These are phyloP conservation scores for Fraxinus greggii DNA, from an alignment of 305 asterid species.

Conservation along the genomic window DNA sequence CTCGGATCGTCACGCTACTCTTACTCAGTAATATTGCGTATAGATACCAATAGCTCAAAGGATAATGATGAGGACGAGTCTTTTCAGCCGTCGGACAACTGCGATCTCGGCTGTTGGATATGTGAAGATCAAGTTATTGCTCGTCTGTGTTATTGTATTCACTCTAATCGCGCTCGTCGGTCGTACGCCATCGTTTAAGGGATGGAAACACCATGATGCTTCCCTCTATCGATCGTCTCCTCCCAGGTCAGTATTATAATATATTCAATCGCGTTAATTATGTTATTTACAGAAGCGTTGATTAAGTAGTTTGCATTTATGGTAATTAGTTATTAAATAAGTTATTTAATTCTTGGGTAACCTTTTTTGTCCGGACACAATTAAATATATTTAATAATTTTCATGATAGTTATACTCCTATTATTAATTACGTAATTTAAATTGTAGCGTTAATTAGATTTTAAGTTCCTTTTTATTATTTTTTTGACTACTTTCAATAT, in stretches of 20 bases:
- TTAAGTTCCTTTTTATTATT: not conserved
- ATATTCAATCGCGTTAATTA: slow-evolving; percentile 2
- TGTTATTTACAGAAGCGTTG: not conserved
- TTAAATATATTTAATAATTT: not conserved
- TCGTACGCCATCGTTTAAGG: slow-evolving; percentile 51
- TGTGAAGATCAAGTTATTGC: slow-evolving; percentile 54
- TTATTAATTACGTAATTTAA: not conserved
- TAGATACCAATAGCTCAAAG: not conserved
- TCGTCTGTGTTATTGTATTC: slow-evolving; percentile 41
- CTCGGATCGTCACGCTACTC: slow-evolving; percentile 33
- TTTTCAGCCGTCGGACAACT: slow-evolving; percentile 65
- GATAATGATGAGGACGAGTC: slow-evolving; percentile 46
- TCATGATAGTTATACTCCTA: not conserved
- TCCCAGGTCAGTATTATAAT: slow-evolving; percentile 36
- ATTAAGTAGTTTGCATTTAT: slow-evolving; percentile 18
- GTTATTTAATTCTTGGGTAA: not conserved
- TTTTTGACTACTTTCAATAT: not conserved
- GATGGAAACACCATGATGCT: slow-evolving; percentile 45
- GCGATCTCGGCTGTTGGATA: slow-evolving; percentile 59
- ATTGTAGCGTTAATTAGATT: not conserved
- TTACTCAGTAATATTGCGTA: slow-evolving; percentile 13
- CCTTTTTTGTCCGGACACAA: not conserved
- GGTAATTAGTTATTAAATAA: not conserved
- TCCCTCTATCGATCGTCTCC: slow-evolving; percentile 36
- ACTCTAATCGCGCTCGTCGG: slow-evolving; percentile 45